Evolutionary conservation across 192 early-diverging fungal genomes (phyloP).

Genomic region (Geranomyces michiganensis): DNA sequence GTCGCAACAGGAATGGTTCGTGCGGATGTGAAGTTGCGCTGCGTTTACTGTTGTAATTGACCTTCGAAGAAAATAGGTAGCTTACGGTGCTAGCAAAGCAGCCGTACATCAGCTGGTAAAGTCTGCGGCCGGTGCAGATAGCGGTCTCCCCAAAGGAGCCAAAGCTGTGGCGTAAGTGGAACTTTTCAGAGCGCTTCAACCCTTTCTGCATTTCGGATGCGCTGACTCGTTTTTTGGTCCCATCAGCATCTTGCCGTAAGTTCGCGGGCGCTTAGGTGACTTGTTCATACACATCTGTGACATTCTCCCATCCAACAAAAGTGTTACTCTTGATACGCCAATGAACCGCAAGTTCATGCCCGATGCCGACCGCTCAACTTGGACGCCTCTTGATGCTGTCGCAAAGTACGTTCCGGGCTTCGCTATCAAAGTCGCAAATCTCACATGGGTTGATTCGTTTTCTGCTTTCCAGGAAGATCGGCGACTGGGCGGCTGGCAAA

Average conservation of each 20-base stretch:
- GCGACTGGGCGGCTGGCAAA: constrained; percentile 59
- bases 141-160: constrained; percentile 72
- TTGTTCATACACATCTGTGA: not conserved
- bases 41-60: not conserved
- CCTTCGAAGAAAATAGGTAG: constrained; percentile 55
- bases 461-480: constrained; percentile 48
- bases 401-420: constrained; percentile 43
- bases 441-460: too few relatives aligned
- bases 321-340: constrained; percentile 83
- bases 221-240: not conserved
- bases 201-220: too few relatives aligned
- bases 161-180: constrained; percentile 62
- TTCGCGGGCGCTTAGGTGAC: not conserved
- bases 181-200: too few relatives aligned
- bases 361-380: constrained; percentile 75
- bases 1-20: constrained; percentile 7
- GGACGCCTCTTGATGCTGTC: constrained; percentile 80
- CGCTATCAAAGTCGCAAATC: not conserved
- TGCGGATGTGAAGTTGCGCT: not conserved
- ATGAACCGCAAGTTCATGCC: constrained; percentile 88
- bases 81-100: constrained; percentile 94
- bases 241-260: constrained; percentile 28
- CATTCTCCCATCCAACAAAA: not conserved
- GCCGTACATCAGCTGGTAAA: constrained; percentile 87
- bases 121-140: constrained; percentile 68